Evolutionary conservation across 805 yeast genomes (phyloP).

Genomic region (Yarrowia sp.): DNA sequence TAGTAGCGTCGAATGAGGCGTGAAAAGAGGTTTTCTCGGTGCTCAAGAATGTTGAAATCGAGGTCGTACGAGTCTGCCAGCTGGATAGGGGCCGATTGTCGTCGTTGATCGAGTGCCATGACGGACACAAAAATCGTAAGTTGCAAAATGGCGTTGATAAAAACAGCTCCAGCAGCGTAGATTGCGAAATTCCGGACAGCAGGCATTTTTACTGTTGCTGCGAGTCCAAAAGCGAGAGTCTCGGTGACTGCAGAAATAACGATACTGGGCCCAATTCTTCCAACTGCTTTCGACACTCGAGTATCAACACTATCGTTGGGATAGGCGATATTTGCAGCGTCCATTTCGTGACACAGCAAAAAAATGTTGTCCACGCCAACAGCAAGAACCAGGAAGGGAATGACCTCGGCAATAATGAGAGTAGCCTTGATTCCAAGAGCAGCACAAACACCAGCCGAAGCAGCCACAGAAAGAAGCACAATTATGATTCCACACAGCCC

Average conservation of each 20-base stretch:
- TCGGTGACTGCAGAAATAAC: slow-evolving; percentile 74
- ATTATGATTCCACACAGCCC: slow-evolving; percentile 83
- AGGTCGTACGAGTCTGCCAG: neutral
- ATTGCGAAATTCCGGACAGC: slow-evolving; percentile 92
- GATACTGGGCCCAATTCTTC: slow-evolving; percentile 83
- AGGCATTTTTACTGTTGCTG: slow-evolving; percentile 85
- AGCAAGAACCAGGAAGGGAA: slow-evolving; percentile 88
- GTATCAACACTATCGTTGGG: slow-evolving; percentile 52
- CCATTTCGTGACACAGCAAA: slow-evolving; percentile 74
- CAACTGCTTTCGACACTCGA: slow-evolving; percentile 61
- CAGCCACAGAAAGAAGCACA: slow-evolving; percentile 72
- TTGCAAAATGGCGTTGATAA: slow-evolving; percentile 72
- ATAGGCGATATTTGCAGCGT: slow-evolving; percentile 47
- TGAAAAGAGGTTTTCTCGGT: slow-evolving; percentile 39
- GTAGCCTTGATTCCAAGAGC: slow-evolving; percentile 79
- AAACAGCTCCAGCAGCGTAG: slow-evolving; percentile 82
- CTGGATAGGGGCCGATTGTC: slow-evolving; percentile 44
- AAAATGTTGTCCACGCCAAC: slow-evolving; percentile 96
- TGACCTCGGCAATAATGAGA: slow-evolving; percentile 91
- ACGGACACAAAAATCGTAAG: slow-evolving; percentile 76
- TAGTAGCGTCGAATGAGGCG: slow-evolving; percentile 47
- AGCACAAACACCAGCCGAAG: slow-evolving; percentile 81
- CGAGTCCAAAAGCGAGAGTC: slow-evolving; percentile 71
- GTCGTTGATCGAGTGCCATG: slow-evolving; percentile 59
- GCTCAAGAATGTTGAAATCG: slow-evolving; percentile 28